phyloP scores from a whole-genome alignment of 2,329 filamentous ascomycete species.

The Pseudogymnoascus sp. region DNA sequence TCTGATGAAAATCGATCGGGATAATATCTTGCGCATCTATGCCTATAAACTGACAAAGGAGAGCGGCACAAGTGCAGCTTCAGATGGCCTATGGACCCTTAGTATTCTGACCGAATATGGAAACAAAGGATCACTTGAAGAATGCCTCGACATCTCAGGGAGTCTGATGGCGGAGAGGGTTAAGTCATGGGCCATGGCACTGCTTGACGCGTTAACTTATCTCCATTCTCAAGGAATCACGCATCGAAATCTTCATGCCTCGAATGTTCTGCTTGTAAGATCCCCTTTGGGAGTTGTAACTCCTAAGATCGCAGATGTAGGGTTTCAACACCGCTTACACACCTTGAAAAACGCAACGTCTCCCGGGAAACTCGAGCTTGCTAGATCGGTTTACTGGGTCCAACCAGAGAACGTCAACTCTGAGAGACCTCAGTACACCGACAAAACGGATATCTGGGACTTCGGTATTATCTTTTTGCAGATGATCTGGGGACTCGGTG shows the following conservation, averaged over 20 bases:
- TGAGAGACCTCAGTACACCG: conserved; percentile 53
- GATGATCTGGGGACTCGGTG: conserved; percentile 82
- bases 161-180: conserved; percentile 65
- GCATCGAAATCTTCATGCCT: conserved; percentile 73
- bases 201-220: conserved; percentile 81
- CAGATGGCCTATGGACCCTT: conserved; percentile 53
- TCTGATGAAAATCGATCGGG: conserved; percentile 65
- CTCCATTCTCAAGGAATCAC: conserved; percentile 77
- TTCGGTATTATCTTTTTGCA: conserved; percentile 86
- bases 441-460: conserved; percentile 91
- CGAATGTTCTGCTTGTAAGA: conserved; percentile 70
- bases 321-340: conserved; percentile 61
- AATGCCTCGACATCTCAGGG: conserved; percentile 72
- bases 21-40: conserved; percentile 68
- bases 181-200: conserved; percentile 81
- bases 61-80: conserved; percentile 43
- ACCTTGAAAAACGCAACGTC: conserved; percentile 43
- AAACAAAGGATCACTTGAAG: conserved; percentile 72
- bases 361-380: conserved; percentile 43
- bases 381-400: conserved; percentile 71
- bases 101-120: conserved; percentile 68
- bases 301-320: conserved; percentile 66
- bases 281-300: conserved; percentile 59
- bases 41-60: conserved; percentile 72
- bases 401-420: conserved; percentile 64